Evolutionary conservation across 805 yeast genomes (phyloP).

Genomic region (Kodamaea hsintzibuensis): DNA sequence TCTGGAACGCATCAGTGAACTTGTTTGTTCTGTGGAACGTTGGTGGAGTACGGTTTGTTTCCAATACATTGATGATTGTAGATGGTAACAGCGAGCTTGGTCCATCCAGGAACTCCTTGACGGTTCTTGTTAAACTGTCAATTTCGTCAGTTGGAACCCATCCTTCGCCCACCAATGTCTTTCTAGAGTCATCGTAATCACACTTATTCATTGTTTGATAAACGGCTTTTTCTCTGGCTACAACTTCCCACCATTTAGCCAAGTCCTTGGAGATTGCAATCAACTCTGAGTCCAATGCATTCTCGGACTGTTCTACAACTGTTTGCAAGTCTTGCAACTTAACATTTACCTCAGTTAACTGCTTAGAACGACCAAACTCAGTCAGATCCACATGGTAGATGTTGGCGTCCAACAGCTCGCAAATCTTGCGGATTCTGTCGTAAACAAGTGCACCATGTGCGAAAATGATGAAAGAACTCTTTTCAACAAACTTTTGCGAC

Average conservation of each 20-base stretch:
- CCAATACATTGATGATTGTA: slow-evolving; percentile 55
- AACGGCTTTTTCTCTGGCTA: slow-evolving; percentile 78
- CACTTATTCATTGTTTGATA: slow-evolving; percentile 76
- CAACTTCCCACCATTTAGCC: slow-evolving; percentile 60
- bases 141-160: slow-evolving; percentile 90
- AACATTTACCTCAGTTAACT: slow-evolving; percentile 26
- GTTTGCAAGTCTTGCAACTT: slow-evolving; percentile 36
- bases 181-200: slow-evolving; percentile 80
- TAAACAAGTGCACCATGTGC: slow-evolving; percentile 84
- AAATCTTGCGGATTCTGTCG: slow-evolving; percentile 73
- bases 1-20: slow-evolving; percentile 68
- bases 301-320: slow-evolving; percentile 48
- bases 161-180: slow-evolving; percentile 91
- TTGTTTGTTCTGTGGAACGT: slow-evolving; percentile 71
- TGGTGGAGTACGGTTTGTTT: slow-evolving; percentile 69
- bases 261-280: slow-evolving; percentile 74
- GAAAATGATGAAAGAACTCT: slow-evolving; percentile 83
- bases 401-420: slow-evolving; percentile 87
- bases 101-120: slow-evolving; percentile 43
- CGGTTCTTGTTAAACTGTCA: slow-evolving; percentile 59
- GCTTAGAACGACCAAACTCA: slow-evolving; percentile 29
- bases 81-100: slow-evolving; percentile 49
- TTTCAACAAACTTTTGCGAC: slow-evolving; percentile 57
- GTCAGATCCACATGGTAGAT: slow-evolving; percentile 58
- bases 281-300: slow-evolving; percentile 74